Evolutionary conservation across 2,329 filamentous ascomycete genomes (phyloP).

Genomic region (Corinectria fuckeliana): DNA sequence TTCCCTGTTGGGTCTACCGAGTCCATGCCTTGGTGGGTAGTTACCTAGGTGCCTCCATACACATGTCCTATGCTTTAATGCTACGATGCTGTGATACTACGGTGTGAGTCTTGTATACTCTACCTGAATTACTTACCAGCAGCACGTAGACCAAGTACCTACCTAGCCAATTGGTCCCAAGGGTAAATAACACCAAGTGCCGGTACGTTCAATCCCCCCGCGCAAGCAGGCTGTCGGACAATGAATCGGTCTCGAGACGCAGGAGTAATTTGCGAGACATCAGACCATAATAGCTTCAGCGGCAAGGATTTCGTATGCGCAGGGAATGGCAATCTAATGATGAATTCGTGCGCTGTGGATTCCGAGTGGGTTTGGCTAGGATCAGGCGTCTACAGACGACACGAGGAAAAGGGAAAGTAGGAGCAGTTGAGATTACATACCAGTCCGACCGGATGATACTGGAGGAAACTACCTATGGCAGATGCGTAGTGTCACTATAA

Average conservation of each 20-base stretch:
- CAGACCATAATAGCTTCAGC: neutral
- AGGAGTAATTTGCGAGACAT: neutral
- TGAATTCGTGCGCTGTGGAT: conserved; percentile 10
- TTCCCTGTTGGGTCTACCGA: neutral
- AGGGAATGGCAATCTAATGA: neutral
- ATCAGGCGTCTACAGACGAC: neutral
- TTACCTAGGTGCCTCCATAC: neutral
- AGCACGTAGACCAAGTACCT: neutral
- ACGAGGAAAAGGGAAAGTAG: neutral
- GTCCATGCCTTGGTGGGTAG: neutral
- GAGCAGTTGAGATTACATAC: neutral
- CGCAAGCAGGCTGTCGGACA: no score
- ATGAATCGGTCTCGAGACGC: neutral
- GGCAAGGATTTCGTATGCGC: neutral
- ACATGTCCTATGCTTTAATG: neutral
- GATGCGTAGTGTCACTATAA: no score
- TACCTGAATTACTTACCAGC: neutral
- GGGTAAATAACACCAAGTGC: no score
- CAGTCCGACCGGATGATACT: neutral
- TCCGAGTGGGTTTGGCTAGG: conserved; percentile 7
- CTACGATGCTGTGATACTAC: neutral
- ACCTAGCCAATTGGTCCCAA: no score
- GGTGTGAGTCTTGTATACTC: neutral
- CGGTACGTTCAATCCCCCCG: neutral
- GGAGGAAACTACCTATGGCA: neutral